Evolutionary conservation across 106 monocot species (phyloP), one percentile per base, ranked within the genome.

Genomic region (Acorus gramineus): DNA sequence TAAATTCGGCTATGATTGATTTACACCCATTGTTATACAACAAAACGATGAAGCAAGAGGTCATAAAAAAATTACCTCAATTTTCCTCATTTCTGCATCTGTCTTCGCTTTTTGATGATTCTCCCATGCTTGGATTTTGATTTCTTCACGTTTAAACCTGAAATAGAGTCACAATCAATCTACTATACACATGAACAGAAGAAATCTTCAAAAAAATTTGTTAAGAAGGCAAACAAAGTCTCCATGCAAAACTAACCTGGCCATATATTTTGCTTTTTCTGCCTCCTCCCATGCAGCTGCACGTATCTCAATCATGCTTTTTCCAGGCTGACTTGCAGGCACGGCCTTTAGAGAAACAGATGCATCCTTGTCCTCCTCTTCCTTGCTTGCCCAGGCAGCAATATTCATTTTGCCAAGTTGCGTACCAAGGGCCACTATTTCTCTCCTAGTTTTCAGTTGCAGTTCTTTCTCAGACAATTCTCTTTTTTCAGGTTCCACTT

Each of bases 231-330:
- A 28, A 28, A 28, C 28, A 28, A 28, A 28, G 28, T 61, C 28
- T 11, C 5, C 7, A 60, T 1, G 7, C 47, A 2, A 6, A 47
- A 10, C 46, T 69, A 65, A 98, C 96, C 91, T 85, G 59, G 96
- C 91, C 42, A 81, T 48, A 61, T 85, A 88, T 55, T 98, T 98
- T 9, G 88, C 81, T 61, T 83, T 92, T 66, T 88, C 96, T 64
- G 88, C 87, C 64, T 98, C 96, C 61, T 91, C 91, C 96, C 96
- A 98, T 54, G 96, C 85, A 53, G 81, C 77, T 53, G 96, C 96
- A 68, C 85, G 84, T 11, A 75, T 56, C 56, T 88, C 85, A 64
- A 79, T 75, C 49, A 77, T 69, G 68, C 53, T 77, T 68, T 71
- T 80, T 9, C 62, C 49, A 56, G 73, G 43, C 14, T 73, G 66